Evolutionary conservation across 202 grass and related monocot genomes (phyloP).

Genomic region (Hordeum pubiflorum): DNA sequence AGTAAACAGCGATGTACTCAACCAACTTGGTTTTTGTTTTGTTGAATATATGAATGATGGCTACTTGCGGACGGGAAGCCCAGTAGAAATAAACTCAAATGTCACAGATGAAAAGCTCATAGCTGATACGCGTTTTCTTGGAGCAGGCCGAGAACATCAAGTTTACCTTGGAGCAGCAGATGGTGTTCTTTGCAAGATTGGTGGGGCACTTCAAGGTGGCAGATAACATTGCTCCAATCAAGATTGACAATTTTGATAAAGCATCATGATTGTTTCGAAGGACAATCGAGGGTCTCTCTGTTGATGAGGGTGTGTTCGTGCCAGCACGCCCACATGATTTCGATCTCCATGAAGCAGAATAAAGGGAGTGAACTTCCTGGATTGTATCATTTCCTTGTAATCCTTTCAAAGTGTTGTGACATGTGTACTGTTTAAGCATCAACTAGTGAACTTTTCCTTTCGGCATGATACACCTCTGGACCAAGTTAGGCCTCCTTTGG

Average conservation of each 20-base stretch:
- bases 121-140: neutral
- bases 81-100: neutral
- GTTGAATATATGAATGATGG: neutral
- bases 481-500: neutral
- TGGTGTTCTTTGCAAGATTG: constrained; percentile 81
- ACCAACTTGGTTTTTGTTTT: neutral
- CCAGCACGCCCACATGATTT: neutral
- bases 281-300: neutral
- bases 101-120: neutral
- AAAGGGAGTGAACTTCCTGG: neutral
- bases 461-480: neutral
- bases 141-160: constrained; percentile 70
- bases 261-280: neutral
- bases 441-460: neutral
- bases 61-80: neutral
- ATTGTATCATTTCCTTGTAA: neutral
- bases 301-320: neutral
- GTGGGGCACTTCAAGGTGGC: constrained; percentile 55
- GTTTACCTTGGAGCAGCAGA: constrained; percentile 87
- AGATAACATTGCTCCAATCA: constrained; percentile 37
- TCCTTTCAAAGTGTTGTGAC: neutral
- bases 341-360: neutral
- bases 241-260: constrained; percentile 73
- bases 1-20: neutral
- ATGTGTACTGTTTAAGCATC: neutral